phyloP scores from a whole-genome alignment of 2,329 filamentous ascomycete genomes.

The Colletotrichum sp. region DNA sequence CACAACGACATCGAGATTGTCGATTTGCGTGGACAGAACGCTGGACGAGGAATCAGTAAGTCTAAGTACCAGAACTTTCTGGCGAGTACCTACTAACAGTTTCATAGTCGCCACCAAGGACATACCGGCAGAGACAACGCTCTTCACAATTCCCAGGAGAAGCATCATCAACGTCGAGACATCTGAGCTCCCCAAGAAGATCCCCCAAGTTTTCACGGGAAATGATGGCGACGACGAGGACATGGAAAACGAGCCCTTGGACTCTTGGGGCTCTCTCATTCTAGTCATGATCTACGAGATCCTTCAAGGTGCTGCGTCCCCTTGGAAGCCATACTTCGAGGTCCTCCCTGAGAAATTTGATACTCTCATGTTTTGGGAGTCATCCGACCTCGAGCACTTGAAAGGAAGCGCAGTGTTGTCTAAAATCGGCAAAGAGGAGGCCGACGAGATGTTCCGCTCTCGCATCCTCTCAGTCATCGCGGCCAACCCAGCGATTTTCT shows the following conservation, averaged over 20 bases:
- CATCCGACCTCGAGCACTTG: constrained; percentile 71
- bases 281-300: constrained; percentile 82
- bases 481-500: constrained; percentile 52
- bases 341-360: constrained; percentile 76
- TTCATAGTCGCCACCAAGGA: constrained; percentile 70
- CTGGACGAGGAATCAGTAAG: constrained; percentile 62
- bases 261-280: constrained; percentile 68
- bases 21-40: constrained; percentile 54
- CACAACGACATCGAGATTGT: constrained; percentile 56
- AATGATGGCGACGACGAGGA: constrained; percentile 34
- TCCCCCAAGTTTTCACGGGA: constrained; percentile 58
- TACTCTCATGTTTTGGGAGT: constrained; percentile 89
- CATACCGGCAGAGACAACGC: constrained; percentile 74
- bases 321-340: constrained; percentile 80
- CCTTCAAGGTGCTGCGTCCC: constrained; percentile 61
- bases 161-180: constrained; percentile 76
- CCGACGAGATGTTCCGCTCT: constrained; percentile 70
- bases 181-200: constrained; percentile 66
- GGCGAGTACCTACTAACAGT: not conserved
- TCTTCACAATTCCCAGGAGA: constrained; percentile 80
- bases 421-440: constrained; percentile 77
- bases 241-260: constrained; percentile 43
- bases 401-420: constrained; percentile 77
- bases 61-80: rapidly evolving
- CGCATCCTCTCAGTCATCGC: constrained; percentile 58